These are phyloP conservation scores for Lindgomyces ingoldianus DNA, from an alignment of 495 filamentous ascomycete genomes.

Conservation along the genomic window DNA sequence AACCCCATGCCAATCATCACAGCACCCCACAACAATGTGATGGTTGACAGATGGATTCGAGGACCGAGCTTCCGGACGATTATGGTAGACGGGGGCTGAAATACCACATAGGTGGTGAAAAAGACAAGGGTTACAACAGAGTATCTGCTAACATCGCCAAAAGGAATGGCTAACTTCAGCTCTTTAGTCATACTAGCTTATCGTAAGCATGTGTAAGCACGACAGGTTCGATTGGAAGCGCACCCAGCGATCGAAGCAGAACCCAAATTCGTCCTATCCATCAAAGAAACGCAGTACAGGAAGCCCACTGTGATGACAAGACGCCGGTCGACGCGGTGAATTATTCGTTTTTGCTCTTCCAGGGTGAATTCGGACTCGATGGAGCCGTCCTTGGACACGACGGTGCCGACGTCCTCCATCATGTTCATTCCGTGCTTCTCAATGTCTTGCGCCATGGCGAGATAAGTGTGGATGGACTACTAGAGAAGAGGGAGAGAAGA, in stretches of 20 bases:
- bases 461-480: neutral
- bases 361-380: conserved; percentile 32
- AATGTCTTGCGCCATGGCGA: neutral
- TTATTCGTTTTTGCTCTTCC: conserved; percentile 48
- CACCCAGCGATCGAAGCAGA: conserved; percentile 63
- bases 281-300: conserved; percentile 65
- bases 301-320: conserved; percentile 64
- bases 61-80: conserved; percentile 64
- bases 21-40: conserved; percentile 56
- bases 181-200: conserved; percentile 53
- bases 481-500: neutral
- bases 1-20: conserved; percentile 63
- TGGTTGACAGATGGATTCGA: conserved; percentile 54
- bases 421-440: neutral
- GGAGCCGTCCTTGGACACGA: conserved; percentile 2
- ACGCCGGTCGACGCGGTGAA: conserved; percentile 62
- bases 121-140: conserved; percentile 64
- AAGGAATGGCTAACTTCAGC: conserved; percentile 46
- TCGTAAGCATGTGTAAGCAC: conserved; percentile 13
- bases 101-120: conserved; percentile 66
- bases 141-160: conserved; percentile 40
- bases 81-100: conserved; percentile 62
- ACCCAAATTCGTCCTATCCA: conserved; percentile 70
- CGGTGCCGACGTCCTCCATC: neutral
- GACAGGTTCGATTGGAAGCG: neutral